Percentiles rank a stretch among this genome's conserved stretches.
phyloP scores from a whole-genome alignment of 2,329 filamentous ascomycete genomes.

The Kalmusia sp. region DNA sequence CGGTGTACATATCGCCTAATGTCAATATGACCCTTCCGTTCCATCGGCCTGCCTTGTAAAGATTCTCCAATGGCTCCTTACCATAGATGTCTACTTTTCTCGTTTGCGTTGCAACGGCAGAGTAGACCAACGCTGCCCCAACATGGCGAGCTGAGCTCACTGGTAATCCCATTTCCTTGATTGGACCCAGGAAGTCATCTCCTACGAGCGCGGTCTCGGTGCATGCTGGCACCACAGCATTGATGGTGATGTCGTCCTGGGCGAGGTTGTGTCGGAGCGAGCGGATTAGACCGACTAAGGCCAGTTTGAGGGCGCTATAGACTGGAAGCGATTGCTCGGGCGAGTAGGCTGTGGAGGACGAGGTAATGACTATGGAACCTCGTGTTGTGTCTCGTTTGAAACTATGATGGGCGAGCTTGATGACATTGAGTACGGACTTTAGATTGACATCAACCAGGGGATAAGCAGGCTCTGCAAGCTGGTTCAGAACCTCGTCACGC shows the following conservation, averaged over 20 bases:
- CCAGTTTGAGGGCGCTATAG: conserved; percentile 32
- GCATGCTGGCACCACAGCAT: conserved; percentile 47
- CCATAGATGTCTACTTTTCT: conserved; percentile 46
- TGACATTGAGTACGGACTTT: conserved; percentile 36
- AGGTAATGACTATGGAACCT: conserved; percentile 50
- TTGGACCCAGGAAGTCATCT: conserved; percentile 36
- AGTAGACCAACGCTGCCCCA: conserved; percentile 47
- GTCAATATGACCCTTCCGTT: not conserved
- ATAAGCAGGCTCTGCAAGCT: conserved; percentile 37
- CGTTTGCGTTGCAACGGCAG: conserved; percentile 44
- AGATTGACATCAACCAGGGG: conserved; percentile 46
- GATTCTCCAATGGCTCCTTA: too few species aligned
- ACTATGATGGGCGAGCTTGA: conserved; percentile 41
- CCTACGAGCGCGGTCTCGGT: conserved; percentile 44
- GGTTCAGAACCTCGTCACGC: conserved; percentile 27
- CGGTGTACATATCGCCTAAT: not conserved
- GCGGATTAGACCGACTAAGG: too few species aligned
- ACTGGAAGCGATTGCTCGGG: conserved; percentile 48
- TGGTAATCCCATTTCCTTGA: conserved; percentile 40
- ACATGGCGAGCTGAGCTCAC: conserved; percentile 44
- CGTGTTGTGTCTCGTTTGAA: conserved; percentile 27
- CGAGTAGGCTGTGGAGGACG: conserved; percentile 47
- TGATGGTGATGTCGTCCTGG: conserved; percentile 49
- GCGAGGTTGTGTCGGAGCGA: too few species aligned
- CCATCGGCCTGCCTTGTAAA: not conserved